Evolutionary conservation across 768 basidiomycete genomes (phyloP).

Genomic region (Podaxis mareebaensis): DNA sequence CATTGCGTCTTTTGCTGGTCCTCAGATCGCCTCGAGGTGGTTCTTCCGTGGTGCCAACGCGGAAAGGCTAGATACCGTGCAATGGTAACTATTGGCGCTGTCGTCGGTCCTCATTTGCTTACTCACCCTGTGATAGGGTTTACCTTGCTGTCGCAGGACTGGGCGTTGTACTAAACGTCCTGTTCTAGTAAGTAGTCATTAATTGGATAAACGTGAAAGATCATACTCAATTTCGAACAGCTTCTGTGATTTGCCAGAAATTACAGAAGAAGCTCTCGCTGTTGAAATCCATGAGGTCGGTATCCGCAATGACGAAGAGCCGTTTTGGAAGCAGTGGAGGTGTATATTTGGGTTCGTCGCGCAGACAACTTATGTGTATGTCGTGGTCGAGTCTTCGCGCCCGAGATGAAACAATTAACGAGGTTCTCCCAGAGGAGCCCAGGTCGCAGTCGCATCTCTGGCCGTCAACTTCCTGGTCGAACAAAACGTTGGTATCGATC

Average conservation of each 20-base stretch:
- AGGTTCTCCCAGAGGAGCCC: constrained; percentile 45
- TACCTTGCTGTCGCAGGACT: constrained; percentile 67
- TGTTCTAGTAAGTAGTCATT: constrained; percentile 54
- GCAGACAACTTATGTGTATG: constrained; percentile 67
- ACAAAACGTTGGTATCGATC: constrained; percentile 53
- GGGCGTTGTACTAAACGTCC: constrained; percentile 57
- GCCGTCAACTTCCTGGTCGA: constrained; percentile 73
- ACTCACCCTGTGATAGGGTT: constrained; percentile 43
- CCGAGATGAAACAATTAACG: background rate
- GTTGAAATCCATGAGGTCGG: constrained; percentile 45
- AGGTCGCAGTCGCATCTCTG: constrained; percentile 66
- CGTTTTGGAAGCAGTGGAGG: constrained; percentile 71
- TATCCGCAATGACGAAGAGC: constrained; percentile 40
- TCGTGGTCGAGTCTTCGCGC: constrained; percentile 10
- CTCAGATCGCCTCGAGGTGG: constrained; percentile 73
- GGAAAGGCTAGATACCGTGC: constrained; percentile 62
- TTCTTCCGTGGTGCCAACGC: constrained; percentile 72
- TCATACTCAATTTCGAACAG: constrained; percentile 28
- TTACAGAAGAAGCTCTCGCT: constrained; percentile 64
- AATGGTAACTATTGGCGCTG: constrained; percentile 44
- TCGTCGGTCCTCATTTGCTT: constrained; percentile 5
- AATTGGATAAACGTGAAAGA: background rate
- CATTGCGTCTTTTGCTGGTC: constrained; percentile 70
- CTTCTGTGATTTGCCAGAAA: constrained; percentile 69
- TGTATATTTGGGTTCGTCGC: constrained; percentile 74